These are phyloP conservation scores for Crithidia mellificae DNA, from an alignment of 208 protist species.

Conservation along the genomic window DNA sequence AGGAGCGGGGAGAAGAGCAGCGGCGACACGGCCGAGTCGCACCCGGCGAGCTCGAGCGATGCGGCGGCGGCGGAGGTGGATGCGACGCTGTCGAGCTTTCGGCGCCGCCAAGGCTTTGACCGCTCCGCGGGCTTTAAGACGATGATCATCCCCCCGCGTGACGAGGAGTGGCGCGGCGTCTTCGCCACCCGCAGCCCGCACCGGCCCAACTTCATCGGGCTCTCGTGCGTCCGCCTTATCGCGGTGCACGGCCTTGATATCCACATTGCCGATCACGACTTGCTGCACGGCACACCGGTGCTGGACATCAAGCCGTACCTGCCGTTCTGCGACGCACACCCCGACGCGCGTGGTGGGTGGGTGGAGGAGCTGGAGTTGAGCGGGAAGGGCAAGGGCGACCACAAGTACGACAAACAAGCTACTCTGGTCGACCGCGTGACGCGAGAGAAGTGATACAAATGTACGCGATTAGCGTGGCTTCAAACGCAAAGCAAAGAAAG, in stretches of 20 bases:
- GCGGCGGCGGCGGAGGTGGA: neutral
- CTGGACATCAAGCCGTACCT: slow-evolving; percentile 97
- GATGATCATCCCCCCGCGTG: slow-evolving; percentile 85
- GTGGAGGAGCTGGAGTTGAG: slow-evolving; percentile 76
- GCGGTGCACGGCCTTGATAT: slow-evolving; percentile 77
- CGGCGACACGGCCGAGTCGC: neutral
- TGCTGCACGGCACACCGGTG: slow-evolving; percentile 95
- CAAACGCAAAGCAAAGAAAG: neutral
- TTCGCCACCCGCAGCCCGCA: slow-evolving; percentile 92
- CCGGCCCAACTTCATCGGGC: slow-evolving; percentile 90
- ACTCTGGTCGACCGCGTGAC: slow-evolving; percentile 59
- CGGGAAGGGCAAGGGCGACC: slow-evolving; percentile 67
- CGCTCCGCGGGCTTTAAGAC: slow-evolving; percentile 74
- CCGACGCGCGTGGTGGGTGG: slow-evolving; percentile 76
- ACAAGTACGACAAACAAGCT: slow-evolving; percentile 69
- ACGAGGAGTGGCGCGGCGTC: slow-evolving; percentile 80
- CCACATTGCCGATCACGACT: slow-evolving; percentile 92
- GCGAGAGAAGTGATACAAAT: neutral
- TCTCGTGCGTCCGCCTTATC: slow-evolving; percentile 85
- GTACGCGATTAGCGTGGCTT: neutral
- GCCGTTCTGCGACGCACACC: slow-evolving; percentile 86
- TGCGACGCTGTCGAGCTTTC: slow-evolving; percentile 29
- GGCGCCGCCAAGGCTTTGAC: slow-evolving; percentile 61
- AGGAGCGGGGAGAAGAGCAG: neutral
- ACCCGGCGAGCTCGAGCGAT: neutral